A percentile compares a stretch with the other conserved stretches of the same genome.
These are phyloP conservation scores for Mycena metata DNA, from an alignment of 768 basidiomycete genomes.

Conservation along the genomic window DNA sequence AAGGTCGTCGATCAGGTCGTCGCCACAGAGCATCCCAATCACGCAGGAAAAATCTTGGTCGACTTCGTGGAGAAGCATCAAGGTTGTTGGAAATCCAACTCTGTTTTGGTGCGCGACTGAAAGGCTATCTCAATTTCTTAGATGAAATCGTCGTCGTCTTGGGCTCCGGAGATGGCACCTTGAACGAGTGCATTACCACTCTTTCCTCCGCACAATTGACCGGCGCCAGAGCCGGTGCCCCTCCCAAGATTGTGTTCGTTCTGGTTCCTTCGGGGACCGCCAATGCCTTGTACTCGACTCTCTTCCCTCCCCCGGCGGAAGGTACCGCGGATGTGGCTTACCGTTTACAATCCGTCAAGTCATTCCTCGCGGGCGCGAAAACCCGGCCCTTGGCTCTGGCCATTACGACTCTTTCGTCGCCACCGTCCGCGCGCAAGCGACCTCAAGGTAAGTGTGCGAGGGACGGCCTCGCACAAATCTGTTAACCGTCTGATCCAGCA, in stretches of 20 bases:
- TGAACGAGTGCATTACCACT: constrained; percentile 88
- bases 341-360: constrained; percentile 68
- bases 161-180: constrained; percentile 91
- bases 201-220: constrained; percentile 51
- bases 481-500: constrained; percentile 19
- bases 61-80: constrained; percentile 53
- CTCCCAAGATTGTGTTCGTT: constrained; percentile 51
- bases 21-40: constrained; percentile 64
- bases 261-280: constrained; percentile 89
- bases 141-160: constrained; percentile 65
- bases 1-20: constrained; percentile 55
- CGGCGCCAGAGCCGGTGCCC: constrained; percentile 35
- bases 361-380: constrained; percentile 57
- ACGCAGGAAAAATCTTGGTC: constrained; percentile 66
- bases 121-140: neutral
- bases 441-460: constrained; percentile 32
- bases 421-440: constrained; percentile 43
- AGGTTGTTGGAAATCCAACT: constrained; percentile 32
- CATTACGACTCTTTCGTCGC: constrained; percentile 58
- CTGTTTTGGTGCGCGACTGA: constrained; percentile 3
- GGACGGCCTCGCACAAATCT: neutral
- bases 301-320: constrained; percentile 68
- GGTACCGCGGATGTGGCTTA: constrained; percentile 49
- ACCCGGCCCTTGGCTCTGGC: constrained; percentile 67
- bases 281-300: constrained; percentile 87